Base-by-base conservation (phyloP, 768 basidiomycete genomes). In the Suillus hirtellus region DNA sequence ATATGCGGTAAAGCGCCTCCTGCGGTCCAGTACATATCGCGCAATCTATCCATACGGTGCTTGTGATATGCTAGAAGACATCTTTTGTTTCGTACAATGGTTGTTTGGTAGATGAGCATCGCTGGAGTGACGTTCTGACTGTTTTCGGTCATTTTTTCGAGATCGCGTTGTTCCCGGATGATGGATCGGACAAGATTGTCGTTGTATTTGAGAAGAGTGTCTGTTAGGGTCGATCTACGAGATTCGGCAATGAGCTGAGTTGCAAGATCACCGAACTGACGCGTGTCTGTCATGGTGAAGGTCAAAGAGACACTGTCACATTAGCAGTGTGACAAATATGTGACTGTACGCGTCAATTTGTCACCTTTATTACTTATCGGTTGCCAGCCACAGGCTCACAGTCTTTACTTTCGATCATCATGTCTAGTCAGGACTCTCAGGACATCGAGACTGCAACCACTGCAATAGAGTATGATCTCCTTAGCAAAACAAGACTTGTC, bases 11-110 rank as follows among this genome's bases (percentile, higher is more conserved):
- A 80, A 4, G 93, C 90, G 15, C 94, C 96, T 19, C 93, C 93
- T 9, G 88, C 85, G 14, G 86, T 79, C 96, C 96, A 99, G 77
- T 93, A 97, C 80, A 92, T 83, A 70, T 94, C 89, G 63, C 88
- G 85, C 60, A 99, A 84, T 60, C 88, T 86, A 72, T 93, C 90
- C 44, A 93, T 76, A 61, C 96, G 85, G 77, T 95, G 93, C 31
- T 85, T 79, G 75, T 98, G 94, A 76, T 99, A 99, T 0, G 94
- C 95, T 52, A 98, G 85, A 4, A 99, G 82, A 73, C 93, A 95
- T n/a, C 97, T 90, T 75, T 96, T 97, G 81, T 99, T 97, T 65
- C 95, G 87, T 46, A 89, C 81, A 68, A 96, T 90, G 43, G 93
- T 88, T 9, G 96, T 92, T 76, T 96, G 93, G 72, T 92, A 88